These are phyloP conservation scores for Tubosaeta sp. DNA, from an alignment of 768 basidiomycete species.

Conservation along the genomic window DNA sequence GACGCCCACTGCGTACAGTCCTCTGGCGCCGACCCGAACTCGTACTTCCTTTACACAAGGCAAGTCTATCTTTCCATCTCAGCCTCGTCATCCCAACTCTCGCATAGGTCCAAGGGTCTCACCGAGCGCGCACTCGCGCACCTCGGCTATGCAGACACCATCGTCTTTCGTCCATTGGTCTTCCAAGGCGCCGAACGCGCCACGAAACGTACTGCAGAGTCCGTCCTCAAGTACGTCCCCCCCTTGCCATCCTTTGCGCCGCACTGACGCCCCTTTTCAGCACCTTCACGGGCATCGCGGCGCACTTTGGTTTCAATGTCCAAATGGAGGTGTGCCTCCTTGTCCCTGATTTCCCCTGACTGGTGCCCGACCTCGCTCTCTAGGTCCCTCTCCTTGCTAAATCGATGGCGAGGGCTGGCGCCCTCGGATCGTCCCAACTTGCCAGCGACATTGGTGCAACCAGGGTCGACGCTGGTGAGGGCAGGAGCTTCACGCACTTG, in stretches of 20 bases:
- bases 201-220: constrained; percentile 39
- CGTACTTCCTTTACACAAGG: constrained; percentile 51
- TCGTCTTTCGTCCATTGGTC: constrained; percentile 63
- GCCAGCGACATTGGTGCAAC: constrained; percentile 41
- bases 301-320: constrained; percentile 33
- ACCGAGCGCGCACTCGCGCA: constrained; percentile 66
- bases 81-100: neutral
- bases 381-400: constrained; percentile 53
- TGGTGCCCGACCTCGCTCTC: neutral
- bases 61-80: constrained; percentile 13
- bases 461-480: constrained; percentile 33
- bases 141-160: constrained; percentile 66
- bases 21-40: constrained; percentile 43
- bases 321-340: constrained; percentile 38
- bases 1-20: constrained; percentile 33
- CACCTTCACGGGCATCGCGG: constrained; percentile 33
- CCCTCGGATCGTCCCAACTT: constrained; percentile 47
- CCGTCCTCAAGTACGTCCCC: constrained; percentile 37
- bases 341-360: neutral
- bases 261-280: constrained; percentile 23
- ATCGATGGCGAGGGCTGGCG: constrained; percentile 51
- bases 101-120: constrained; percentile 61
- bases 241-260: neutral
- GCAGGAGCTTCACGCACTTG: constrained; percentile 49
- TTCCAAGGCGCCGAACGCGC: constrained; percentile 46